Percentiles rank a stretch among this genome's conserved stretches.
Evolutionary conservation across 202 grass and related monocot species (phyloP).

Genomic region (Schoenoplectus tabernaemontani): DNA sequence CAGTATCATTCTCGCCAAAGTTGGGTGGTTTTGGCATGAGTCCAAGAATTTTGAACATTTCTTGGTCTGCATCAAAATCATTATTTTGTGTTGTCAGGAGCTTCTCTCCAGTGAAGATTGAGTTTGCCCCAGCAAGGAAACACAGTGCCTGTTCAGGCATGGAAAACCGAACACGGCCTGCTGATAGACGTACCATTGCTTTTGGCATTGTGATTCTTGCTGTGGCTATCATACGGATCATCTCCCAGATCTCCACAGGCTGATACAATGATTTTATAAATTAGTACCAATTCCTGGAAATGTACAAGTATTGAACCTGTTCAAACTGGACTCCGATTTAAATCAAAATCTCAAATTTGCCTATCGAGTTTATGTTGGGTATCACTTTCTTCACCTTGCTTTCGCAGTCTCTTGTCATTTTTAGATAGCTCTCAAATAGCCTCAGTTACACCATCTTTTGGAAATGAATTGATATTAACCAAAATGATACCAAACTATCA

Average conservation of each 20-base stretch:
- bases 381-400: background rate
- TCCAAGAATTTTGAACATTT: constrained; percentile 93
- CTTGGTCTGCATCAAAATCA: constrained; percentile 71
- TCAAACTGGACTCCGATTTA: no score
- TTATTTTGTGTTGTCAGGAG: constrained; percentile 84
- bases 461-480: background rate
- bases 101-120: constrained; percentile 94
- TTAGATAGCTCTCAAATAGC: background rate
- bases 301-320: background rate
- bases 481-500: background rate
- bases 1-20: constrained; percentile 31
- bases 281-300: background rate
- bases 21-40: constrained; percentile 72
- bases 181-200: constrained; percentile 94
- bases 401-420: background rate
- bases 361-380: background rate
- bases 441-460: background rate
- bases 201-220: constrained; percentile 88
- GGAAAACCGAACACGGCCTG: constrained; percentile 80
- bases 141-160: constrained; percentile 91
- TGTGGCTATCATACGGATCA: constrained; percentile 93
- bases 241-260: constrained; percentile 98
- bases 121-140: constrained; percentile 90
- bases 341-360: background rate
- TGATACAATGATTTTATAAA: constrained; percentile 29